Evolutionary conservation across 192 early-diverging fungal genomes (phyloP), one percentile per base, ranked within the genome.

Genomic region (Radiomyces spectabilis): DNA sequence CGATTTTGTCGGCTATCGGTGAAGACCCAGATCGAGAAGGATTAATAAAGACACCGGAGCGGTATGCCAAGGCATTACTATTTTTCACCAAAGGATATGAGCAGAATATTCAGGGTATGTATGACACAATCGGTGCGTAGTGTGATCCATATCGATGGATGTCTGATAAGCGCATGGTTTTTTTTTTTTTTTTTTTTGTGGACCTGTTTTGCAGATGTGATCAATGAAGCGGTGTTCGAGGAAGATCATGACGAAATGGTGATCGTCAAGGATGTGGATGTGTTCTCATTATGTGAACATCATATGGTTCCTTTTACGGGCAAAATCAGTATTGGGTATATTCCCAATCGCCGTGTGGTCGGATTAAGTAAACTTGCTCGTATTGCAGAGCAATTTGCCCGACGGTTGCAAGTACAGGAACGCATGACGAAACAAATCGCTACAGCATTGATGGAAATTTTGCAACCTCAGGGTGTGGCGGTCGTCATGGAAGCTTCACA

Each of bases 161-260:
- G n/a, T 39, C n/a, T n/a, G n/a, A n/a, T n/a, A n/a, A n/a, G n/a
- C 10, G 35, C 32, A 24, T 24, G 22, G 21, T n/a, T 9, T n/a
- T 30, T n/a, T 57, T 26, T 13, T 1, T 48, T 16, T 10, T 39
- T 21, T 12, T 49, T 31, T 19, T 39, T 29, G 10, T 41, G 13
- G 27, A 13, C 0, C 16, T 49, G 15, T 32, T 15, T 30, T 48
- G 15, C 55, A 82, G 91, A 90, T 31, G 74, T 99, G 0, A 70
- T 97, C 63, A 99, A 99, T 65, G 88, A 86, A 31, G 97, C 97
- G 8, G 76, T 99, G 16, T 99, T 99, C 74, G 88, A 95, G 72
- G 97, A 99, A 81, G 92, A 97, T 60, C 91, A 97, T 66, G 93
- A 97, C 48, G 97, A 98, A 61, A 99, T 99, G 97, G 97, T 99